Evolutionary conservation across 495 filamentous ascomycete genomes (phyloP), one percentile per base, ranked within the genome.

Genomic region (Xylaria nigripes): DNA sequence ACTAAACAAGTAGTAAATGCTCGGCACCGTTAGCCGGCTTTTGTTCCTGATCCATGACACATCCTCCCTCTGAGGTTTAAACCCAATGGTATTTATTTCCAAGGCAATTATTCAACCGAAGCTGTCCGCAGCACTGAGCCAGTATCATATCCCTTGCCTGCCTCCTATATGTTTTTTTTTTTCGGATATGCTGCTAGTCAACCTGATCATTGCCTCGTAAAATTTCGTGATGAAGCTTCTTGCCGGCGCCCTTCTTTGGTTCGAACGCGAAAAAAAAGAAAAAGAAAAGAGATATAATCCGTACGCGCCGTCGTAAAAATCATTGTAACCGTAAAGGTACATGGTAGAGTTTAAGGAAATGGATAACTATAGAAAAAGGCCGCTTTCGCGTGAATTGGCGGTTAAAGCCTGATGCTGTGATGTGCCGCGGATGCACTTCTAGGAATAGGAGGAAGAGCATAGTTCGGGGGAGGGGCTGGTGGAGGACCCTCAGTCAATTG

Each of bases 391-490:
- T 47, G 23, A 7, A 21, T 21, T 19, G 36, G 4, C 6, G 21
- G 19, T 44, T 16, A 52, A 52, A 25, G 16, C n/a, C 15, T 24
- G n/a, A 22, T 21, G 7, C 4, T 21, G 43, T 52, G n/a, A 18
- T 47, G 27, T 24, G 23, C 47, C 30, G 4, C 2, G 3, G 47
- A 48, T 44, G n/a, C n/a, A n/a, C 63, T 68, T 45, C 45, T 59
- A 12, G 83, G 83, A 10, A 86, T 72, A 5, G 83, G 80, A 6
- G 83, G 84, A 3, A 86, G 72, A 0, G 84, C 82, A 48, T 76
- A 77, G 18, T 75, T 81, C 10, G 84, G 84, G 15, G 84, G 84
- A 12, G 84, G 84, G 13, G 75, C 79, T 12, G 73, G 75, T 0
- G 83, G 83, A 41, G 82, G 83, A 1, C 81, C 81, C 10, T 79